Conservation (phyloP, 1,284 basidiomycete species). For the Cryptococcus depauperatus region DNA sequence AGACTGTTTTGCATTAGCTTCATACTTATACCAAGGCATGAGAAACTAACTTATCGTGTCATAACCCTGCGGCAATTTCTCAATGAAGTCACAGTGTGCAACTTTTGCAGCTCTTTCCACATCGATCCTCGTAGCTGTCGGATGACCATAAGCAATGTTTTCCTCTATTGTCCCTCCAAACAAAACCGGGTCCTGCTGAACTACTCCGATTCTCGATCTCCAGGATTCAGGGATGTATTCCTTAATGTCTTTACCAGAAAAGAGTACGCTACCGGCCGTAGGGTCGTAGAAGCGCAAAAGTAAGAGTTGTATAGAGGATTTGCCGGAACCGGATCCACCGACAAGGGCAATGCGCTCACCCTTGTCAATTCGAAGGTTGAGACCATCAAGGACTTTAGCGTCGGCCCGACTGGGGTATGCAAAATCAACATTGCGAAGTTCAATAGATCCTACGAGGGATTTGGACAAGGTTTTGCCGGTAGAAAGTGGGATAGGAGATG, state of each 20-base stretch:
- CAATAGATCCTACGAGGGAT: conserved; percentile 58
- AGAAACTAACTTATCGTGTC: conserved; percentile 59
- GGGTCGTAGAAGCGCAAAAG: conserved; percentile 88
- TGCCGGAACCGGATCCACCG: conserved; percentile 45
- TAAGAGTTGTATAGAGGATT: conserved; percentile 59
- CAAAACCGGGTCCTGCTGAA: conserved; percentile 56
- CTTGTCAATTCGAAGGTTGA: conserved; percentile 46
- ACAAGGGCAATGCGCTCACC: conserved; percentile 48
- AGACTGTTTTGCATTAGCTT: conserved; percentile 16
- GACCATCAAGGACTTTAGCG: conserved; percentile 70
- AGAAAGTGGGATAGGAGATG: conserved; percentile 37
- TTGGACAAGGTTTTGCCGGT: conserved; percentile 29
- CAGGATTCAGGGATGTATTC: conserved; percentile 70
- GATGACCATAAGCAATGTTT: conserved; percentile 58
- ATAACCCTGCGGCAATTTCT: conserved; percentile 37
- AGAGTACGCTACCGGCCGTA: conserved; percentile 57
- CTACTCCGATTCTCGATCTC: conserved; percentile 67
- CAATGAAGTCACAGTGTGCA: conserved; percentile 44
- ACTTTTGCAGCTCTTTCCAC: conserved; percentile 33
- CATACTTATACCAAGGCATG: neutral
- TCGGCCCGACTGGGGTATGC: conserved; percentile 83
- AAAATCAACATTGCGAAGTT: conserved; percentile 69
- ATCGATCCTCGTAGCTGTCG: conserved; percentile 32
- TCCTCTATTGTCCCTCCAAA: conserved; percentile 70
- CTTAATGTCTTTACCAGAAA: conserved; percentile 63